Evolutionary conservation across 352 stramenopile species (phyloP).

Genomic region (Phytophthora pinifolia): DNA sequence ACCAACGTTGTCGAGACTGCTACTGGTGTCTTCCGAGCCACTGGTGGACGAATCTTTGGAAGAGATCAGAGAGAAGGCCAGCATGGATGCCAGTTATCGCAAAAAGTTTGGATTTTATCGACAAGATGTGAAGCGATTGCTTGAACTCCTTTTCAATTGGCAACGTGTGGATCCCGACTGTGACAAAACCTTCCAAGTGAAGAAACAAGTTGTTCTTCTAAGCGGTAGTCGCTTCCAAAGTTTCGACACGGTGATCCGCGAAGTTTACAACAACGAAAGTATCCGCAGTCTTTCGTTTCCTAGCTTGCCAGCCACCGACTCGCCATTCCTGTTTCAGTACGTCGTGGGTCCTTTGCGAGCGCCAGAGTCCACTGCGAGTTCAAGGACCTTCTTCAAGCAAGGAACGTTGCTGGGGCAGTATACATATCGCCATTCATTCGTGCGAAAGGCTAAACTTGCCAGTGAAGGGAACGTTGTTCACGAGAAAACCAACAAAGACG

Average conservation of each 20-base stretch:
- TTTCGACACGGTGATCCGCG: constrained; percentile 45
- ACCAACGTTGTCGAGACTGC: constrained; percentile 31
- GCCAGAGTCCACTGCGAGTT: not conserved
- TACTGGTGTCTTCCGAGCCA: constrained; percentile 38
- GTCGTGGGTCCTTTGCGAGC: constrained; percentile 34
- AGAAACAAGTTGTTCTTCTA: constrained; percentile 36
- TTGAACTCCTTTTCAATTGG: constrained; percentile 49
- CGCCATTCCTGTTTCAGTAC: constrained; percentile 9
- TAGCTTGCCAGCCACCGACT: not conserved
- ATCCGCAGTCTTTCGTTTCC: not conserved
- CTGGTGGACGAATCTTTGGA: constrained; percentile 55
- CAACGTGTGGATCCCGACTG: constrained; percentile 8
- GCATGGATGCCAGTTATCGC: constrained; percentile 28
- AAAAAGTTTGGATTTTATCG: constrained; percentile 48
- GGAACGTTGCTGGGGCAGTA: constrained; percentile 36
- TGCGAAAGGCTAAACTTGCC: constrained; percentile 4
- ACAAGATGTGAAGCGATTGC: constrained; percentile 36
- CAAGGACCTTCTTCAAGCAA: constrained; percentile 17
- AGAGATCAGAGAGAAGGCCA: constrained; percentile 46
- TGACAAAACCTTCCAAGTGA: constrained; percentile 2
- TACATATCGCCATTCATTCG: constrained; percentile 31
- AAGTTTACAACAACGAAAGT: constrained; percentile 15
- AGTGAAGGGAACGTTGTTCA: not conserved
- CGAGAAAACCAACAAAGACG: not conserved
- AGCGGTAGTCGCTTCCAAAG: constrained; percentile 33